phyloP scores from a whole-genome alignment of 176 grass and related monocot genomes.

The Sorghum bicolor region Sorghum_bicolor_NCBIv3 NC_012870.2:15017001-15017500 shows the following conservation, averaged over 20 bases:
- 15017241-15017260: neutral
- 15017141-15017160: neutral
- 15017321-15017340: neutral
- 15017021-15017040: slow-evolving; percentile 3
- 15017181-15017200: neutral
- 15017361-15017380: slow-evolving; percentile 16
- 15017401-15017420: slow-evolving; percentile 90
- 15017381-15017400: slow-evolving; percentile 47
- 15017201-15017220: too few relatives aligned
- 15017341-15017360: neutral
- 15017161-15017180: slow-evolving; percentile 7
- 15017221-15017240: neutral
- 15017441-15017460: slow-evolving; percentile 86
- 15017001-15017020: neutral
- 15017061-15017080: neutral
- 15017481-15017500: slow-evolving; percentile 93
- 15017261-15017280: neutral
- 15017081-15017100: slow-evolving; percentile 1
- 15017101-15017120: neutral
- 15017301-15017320: slow-evolving; percentile 5
- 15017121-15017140: neutral
- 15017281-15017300: neutral
- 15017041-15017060: neutral
- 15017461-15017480: slow-evolving; percentile 77
- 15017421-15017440: slow-evolving; percentile 91